phyloP scores from a whole-genome alignment of 805 yeast species.

The Yamadazyma ubonensis region DNA sequence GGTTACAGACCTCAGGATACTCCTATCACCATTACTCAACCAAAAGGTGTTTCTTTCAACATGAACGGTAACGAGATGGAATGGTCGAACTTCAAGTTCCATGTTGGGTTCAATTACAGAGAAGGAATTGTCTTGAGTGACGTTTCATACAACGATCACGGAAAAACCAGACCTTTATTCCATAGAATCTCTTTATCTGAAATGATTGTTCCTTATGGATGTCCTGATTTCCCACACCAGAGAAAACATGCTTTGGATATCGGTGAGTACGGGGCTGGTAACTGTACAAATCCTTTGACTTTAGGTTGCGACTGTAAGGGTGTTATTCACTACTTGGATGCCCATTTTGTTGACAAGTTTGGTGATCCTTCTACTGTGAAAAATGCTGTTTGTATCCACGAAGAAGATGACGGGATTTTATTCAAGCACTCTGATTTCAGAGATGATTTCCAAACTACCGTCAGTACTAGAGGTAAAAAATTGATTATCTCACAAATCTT shows the following conservation, averaged over 20 bases:
- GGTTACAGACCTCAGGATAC: constrained; percentile 61
- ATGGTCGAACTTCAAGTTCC: constrained; percentile 78
- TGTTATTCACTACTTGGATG: constrained; percentile 78
- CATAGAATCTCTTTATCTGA: constrained; percentile 76
- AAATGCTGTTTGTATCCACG: constrained; percentile 81
- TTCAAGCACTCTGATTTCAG: constrained; percentile 84
- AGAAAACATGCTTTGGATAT: constrained; percentile 84
- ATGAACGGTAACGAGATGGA: constrained; percentile 67
- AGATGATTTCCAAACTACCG: constrained; percentile 71
- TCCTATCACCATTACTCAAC: constrained; percentile 73
- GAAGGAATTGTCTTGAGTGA: constrained; percentile 81
- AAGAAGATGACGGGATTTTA: constrained; percentile 78
- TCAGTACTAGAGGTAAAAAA: constrained; percentile 73
- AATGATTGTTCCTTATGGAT: constrained; percentile 85
- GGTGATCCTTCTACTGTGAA: constrained; percentile 72
- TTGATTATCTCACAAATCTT: constrained; percentile 76
- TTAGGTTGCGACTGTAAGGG: constrained; percentile 87
- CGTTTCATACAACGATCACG: constrained; percentile 72
- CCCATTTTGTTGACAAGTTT: constrained; percentile 63
- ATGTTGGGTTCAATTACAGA: constrained; percentile 81
- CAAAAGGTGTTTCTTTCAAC: constrained; percentile 77
- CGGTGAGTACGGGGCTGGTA: constrained; percentile 88
- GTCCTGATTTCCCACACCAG: constrained; percentile 77
- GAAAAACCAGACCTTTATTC: constrained; percentile 69
- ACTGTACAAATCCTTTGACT: constrained; percentile 75